These are phyloP conservation scores for Tricholoma saponaceum DNA, from an alignment of 768 basidiomycete genomes.

Conservation along the genomic window DNA sequence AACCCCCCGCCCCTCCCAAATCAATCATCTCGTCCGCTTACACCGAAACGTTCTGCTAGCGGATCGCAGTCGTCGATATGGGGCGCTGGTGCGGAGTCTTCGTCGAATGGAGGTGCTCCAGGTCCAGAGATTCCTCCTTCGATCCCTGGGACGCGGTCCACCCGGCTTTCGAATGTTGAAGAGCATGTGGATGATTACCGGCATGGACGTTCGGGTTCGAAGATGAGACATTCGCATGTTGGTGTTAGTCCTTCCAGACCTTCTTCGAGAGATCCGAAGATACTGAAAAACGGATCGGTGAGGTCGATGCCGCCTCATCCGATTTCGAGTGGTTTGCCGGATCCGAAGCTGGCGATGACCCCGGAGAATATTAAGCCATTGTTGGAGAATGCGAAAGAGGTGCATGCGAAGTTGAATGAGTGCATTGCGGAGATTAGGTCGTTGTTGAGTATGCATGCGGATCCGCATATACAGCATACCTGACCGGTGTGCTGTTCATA, in stretches of 20 bases:
- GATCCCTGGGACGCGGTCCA: constrained; percentile 33
- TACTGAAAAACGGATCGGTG: constrained; percentile 50
- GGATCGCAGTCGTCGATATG: constrained; percentile 45
- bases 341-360: constrained; percentile 69
- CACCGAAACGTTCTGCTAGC: constrained; percentile 43
- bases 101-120: constrained; percentile 5
- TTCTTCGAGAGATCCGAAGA: constrained; percentile 16
- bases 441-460: constrained; percentile 29
- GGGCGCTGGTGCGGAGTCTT: not conserved
- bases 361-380: constrained; percentile 81
- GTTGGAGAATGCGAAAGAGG: constrained; percentile 77
- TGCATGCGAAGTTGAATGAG: constrained; percentile 57
- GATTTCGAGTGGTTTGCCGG: constrained; percentile 25
- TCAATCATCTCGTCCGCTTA: constrained; percentile 27
- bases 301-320: constrained; percentile 61
- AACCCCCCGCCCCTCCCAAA: constrained; percentile 15
- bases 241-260: constrained; percentile 32
- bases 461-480: not conserved
- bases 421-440: constrained; percentile 65
- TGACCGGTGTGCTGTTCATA: no score
- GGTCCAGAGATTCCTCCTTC: constrained; percentile 13
- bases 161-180: constrained; percentile 70
- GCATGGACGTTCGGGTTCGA: constrained; percentile 11
- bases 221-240: constrained; percentile 23
- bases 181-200: constrained; percentile 37